Evolutionary conservation across 768 basidiomycete genomes (phyloP), one percentile per base, ranked within the genome.

Genomic region (Hygrophorus pudorinus): DNA sequence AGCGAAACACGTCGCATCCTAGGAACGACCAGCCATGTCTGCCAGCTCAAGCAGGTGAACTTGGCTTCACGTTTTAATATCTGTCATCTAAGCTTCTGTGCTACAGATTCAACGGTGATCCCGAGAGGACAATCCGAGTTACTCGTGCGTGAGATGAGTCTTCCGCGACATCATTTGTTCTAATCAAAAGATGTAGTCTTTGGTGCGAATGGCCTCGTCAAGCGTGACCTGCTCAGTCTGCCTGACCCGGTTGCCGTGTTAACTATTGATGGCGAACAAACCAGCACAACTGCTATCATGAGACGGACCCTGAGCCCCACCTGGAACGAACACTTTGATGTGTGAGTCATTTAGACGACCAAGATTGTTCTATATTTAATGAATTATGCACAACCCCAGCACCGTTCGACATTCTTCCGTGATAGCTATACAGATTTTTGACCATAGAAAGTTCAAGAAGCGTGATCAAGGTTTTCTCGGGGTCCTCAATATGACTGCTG

Each of bases 191-290:
- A n/a, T 29, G 24, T 53, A 89, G 87, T 90, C 45, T 79, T 82
- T 54, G 82, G 81, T 20, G 91, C 87, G 32, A 78, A 71, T 51
- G 76, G 76, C 30, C 73, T 90, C 20, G 72, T 68, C 49, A 89
- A 88, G 59, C 76, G 86, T 21, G 85, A 88, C 53, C 65, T 89
- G 5, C 76, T 89, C 57, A 71, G 83, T 51, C 70, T 89, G 8
- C 90, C 90, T 2, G 88, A 91, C 62, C 90, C 90, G 3, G 90
- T 90, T 57, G 89, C 85, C 5, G 84, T 91, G 10, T 71, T 94
- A 38, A 87, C 85, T 5, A 83, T 91, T 48, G 89, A 91, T 56
- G 82, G 79, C 38, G 81, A 87, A 53, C 84, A 90, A 60, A 83
- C 83, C 11, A 78, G 76, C 58, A 83, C 85, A 18, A 90, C 89